Percentiles rank a stretch among this genome's conserved stretches.
phyloP scores from a whole-genome alignment of 805 yeast species.

The Nakazawaea populi region DNA sequence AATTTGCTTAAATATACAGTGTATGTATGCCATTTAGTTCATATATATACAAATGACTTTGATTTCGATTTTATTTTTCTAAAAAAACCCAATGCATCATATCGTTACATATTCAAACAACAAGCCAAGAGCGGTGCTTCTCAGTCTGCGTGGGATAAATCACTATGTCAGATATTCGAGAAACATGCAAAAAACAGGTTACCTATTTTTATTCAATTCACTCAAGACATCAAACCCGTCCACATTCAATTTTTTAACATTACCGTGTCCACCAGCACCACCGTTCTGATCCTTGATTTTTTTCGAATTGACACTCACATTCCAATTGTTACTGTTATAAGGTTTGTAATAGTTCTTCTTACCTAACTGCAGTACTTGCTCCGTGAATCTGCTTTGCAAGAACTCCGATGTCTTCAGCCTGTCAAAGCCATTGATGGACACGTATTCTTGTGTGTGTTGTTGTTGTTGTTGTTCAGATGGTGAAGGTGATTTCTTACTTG shows the following conservation, averaged over 20 bases:
- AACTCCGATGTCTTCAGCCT: not conserved
- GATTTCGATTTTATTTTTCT: no score
- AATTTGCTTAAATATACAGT: no score
- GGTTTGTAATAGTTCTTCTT: slow-evolving; percentile 7
- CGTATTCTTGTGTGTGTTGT: not conserved
- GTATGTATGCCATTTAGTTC: no score
- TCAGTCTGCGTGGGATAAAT: no score
- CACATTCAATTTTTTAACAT: not conserved
- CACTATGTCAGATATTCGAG: no score
- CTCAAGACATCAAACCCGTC: slow-evolving; percentile 4
- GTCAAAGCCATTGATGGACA: not conserved
- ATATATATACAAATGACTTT: no score
- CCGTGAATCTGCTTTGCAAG: not conserved
- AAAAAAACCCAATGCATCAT: no score
- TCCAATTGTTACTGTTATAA: slow-evolving; percentile 1
- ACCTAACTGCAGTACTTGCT: not conserved
- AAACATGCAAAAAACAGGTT: no score
- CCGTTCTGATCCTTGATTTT: not conserved
- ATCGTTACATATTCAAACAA: no score
- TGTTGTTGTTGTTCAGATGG: not conserved
- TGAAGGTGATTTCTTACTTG: not conserved
- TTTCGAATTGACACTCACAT: not conserved
- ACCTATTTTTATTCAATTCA: slow-evolving; percentile 3
- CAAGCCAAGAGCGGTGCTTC: no score
- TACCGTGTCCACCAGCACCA: not conserved